A percentile compares a stretch with the other conserved stretches of the same genome.
Conservation (phyloP, 164 flowering plant genomes). For the Buxus sempervirens region DNA sequence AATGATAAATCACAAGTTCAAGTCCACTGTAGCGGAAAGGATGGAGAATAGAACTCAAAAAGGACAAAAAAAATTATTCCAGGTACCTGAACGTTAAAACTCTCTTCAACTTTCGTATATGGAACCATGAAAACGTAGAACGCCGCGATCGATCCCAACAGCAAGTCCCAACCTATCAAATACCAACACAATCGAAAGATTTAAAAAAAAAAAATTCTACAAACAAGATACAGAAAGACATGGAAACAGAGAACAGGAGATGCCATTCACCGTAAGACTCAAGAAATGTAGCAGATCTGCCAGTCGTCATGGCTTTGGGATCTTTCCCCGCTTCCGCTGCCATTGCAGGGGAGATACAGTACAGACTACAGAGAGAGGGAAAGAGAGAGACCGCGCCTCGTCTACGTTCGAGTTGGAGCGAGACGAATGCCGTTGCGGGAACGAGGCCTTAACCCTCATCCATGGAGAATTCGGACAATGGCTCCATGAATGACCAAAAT, state of each 20-base stretch:
- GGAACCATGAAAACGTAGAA: constrained; percentile 82
- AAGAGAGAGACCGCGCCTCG: too few species aligned
- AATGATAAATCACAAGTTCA: not conserved
- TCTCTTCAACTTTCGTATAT: constrained; percentile 96
- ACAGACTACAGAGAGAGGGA: not conserved
- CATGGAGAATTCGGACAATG: too few species aligned
- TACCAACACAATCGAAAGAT: not conserved
- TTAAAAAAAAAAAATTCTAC: not conserved
- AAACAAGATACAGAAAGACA: not conserved
- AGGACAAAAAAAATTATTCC: not conserved
- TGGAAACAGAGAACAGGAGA: not conserved
- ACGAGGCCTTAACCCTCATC: too few species aligned
- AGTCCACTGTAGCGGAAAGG: too few species aligned
- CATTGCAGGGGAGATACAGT: too few species aligned
- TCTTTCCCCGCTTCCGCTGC: constrained; percentile 5
- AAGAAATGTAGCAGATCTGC: constrained; percentile 20
- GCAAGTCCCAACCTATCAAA: constrained; percentile 69
- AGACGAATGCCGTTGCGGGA: too few species aligned
- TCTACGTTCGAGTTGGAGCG: too few species aligned
- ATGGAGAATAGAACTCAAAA: too few species aligned
- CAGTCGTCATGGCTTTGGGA: constrained; percentile 9
- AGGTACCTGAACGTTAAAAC: constrained; percentile 92
- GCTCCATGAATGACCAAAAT: too few species aligned
- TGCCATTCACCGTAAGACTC: constrained; percentile 21
- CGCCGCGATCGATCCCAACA: constrained; percentile 77